phyloP scores from a whole-genome alignment of 1,139 yeast genomes.

The Debaryomyces nepalensis region DNA sequence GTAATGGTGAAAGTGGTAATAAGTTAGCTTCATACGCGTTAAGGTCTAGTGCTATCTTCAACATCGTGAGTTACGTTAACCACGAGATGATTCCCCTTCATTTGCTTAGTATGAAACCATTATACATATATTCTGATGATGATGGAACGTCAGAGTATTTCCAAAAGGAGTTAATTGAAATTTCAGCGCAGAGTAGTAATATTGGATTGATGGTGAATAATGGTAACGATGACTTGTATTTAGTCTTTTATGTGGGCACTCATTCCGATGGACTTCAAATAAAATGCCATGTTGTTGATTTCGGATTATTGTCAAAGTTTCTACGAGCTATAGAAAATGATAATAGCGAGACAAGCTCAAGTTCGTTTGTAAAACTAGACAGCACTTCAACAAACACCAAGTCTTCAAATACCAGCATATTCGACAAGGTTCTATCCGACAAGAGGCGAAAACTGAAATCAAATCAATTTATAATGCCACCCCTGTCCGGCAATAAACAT shows the following conservation, averaged over 20 bases:
- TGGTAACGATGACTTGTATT: conserved; percentile 19
- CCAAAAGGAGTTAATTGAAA: conserved; percentile 23
- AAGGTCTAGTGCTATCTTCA: neutral
- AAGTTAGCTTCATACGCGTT: conserved; percentile 4
- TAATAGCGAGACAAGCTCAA: neutral
- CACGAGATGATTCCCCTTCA: conserved; percentile 35
- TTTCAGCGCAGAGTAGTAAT: conserved; percentile 15
- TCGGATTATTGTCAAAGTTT: conserved; percentile 14
- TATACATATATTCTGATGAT: conserved; percentile 32
- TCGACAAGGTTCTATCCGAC: conserved; percentile 42
- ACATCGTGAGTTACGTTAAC: conserved; percentile 22
- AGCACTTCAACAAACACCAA: neutral
- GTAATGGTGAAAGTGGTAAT: conserved; percentile 16
- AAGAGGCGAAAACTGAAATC: conserved; percentile 24
- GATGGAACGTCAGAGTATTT: conserved; percentile 32
- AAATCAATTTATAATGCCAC: conserved; percentile 22
- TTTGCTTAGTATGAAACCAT: conserved; percentile 29
- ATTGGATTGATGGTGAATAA: conserved; percentile 25
- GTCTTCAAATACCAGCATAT: conserved; percentile 27
- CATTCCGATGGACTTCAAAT: conserved; percentile 16
- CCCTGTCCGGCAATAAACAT: conserved; percentile 8
- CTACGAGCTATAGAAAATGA: neutral
- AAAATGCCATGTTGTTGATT: conserved; percentile 25
- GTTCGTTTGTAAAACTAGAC: conserved; percentile 1
- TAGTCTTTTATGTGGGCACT: conserved; percentile 26